Conservation (phyloP, 192 early-diverging fungal genomes). For the Kappamyces sp. region DNA sequence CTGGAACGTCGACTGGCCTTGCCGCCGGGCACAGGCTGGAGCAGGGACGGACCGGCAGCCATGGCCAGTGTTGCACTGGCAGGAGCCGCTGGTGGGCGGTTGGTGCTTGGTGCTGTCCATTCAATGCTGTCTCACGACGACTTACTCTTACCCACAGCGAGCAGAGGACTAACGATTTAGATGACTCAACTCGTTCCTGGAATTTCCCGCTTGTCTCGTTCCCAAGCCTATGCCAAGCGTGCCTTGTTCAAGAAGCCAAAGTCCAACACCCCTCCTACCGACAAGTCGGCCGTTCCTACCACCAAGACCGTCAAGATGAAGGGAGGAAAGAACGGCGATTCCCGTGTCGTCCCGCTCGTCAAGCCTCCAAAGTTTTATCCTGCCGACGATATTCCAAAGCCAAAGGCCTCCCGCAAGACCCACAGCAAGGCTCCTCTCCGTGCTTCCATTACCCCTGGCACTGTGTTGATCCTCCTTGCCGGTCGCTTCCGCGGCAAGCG, state of each 20-base stretch:
- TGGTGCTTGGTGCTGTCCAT: no score
- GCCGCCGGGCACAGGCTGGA: no score
- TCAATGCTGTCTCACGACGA: no score
- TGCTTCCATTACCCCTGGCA: constrained; percentile 91
- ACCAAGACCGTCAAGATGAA: constrained; percentile 65
- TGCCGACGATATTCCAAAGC: constrained; percentile 73
- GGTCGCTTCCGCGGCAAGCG: constrained; percentile 98
- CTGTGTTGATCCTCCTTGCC: constrained; percentile 91
- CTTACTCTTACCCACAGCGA: no score
- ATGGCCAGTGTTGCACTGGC: no score
- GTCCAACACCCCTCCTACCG: constrained; percentile 45
- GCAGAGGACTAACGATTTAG: constrained; percentile 16
- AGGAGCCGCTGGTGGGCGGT: no score
- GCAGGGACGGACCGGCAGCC: no score
- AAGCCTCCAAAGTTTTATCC: constrained; percentile 75
- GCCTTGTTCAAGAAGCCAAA: constrained; percentile 87
- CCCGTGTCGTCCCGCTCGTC: constrained; percentile 60
- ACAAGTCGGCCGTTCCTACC: constrained; percentile 40
- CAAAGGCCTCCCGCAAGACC: constrained; percentile 70
- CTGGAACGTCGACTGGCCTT: no score
- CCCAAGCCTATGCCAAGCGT: constrained; percentile 76
- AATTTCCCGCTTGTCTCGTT: constrained; percentile 77
- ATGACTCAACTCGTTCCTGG: constrained; percentile 83
- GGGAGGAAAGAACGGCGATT: constrained; percentile 78
- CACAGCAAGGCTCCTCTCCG: constrained; percentile 70